Evolutionary conservation across 192 early-diverging fungal species (phyloP).

Genomic region (Backusella liffmaniae): DNA sequence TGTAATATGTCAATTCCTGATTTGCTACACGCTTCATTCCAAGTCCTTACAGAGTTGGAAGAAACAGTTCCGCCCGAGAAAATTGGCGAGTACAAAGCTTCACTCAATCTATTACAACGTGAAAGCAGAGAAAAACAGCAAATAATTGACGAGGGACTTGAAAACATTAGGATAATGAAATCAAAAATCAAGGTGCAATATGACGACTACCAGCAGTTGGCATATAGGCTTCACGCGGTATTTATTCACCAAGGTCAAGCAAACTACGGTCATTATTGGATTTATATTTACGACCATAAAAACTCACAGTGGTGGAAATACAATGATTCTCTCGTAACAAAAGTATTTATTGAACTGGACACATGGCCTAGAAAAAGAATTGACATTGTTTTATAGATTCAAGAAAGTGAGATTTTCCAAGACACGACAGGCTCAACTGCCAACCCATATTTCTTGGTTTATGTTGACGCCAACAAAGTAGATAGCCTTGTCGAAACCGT

Average conservation of each 20-base stretch:
- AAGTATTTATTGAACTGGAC: constrained; percentile 32
- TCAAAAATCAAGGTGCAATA: constrained; percentile 38
- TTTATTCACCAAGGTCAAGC: constrained; percentile 75
- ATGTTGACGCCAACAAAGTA: constrained; percentile 38
- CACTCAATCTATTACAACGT: constrained; percentile 14
- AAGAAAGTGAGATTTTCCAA: constrained; percentile 54
- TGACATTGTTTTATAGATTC: constrained; percentile 30
- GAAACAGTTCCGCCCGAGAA: background rate
- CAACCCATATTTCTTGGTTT: constrained; percentile 76
- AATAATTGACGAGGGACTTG: constrained; percentile 13
- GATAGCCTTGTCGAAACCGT: constrained; percentile 17
- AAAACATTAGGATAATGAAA: constrained; percentile 12
- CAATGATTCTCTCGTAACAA: constrained; percentile 69
- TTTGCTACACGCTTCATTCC: constrained; percentile 31
- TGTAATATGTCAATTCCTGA: constrained; percentile 26
- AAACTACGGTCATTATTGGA: constrained; percentile 80
- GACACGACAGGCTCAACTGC: constrained; percentile 52
- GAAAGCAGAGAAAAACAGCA: constrained; percentile 10
- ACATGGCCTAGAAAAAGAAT: background rate
- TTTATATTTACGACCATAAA: constrained; percentile 63
- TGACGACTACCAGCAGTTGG: constrained; percentile 31
- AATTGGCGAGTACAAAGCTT: background rate
- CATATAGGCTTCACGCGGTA: constrained; percentile 72
- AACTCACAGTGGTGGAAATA: constrained; percentile 68
- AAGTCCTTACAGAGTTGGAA: constrained; percentile 20